Base-by-base conservation (phyloP, 768 basidiomycete species). In the Boletus fagicola region DNA sequence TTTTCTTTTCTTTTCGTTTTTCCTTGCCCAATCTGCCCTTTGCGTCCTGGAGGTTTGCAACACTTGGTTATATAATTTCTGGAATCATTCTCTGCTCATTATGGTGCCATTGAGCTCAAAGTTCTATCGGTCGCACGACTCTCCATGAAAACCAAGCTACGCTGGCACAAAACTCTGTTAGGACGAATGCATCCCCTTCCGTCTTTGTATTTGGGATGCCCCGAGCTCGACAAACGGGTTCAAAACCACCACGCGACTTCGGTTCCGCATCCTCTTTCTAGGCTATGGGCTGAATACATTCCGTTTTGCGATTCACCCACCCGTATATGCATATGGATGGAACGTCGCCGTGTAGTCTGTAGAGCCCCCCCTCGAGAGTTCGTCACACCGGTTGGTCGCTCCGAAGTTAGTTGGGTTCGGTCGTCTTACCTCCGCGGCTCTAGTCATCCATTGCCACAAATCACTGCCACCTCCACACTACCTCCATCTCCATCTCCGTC, bases 361-460 rank as follows among this genome's bases (percentile, higher is more conserved):
- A 31, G 40, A 10, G 8, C 33, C 26, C 6, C 44, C 47, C n/a
- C 9, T 30, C 30, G n/a, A 12, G 8, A 12, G 8, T 16, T 22
- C 8, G 7, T 56, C n/a, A 22, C 30, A 33, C 7, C n/a, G n/a
- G 20, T 22, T 40, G 5, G 11, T 26, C n/a, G 18, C 39, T 15
- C n/a, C 54, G 40, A 30, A 1, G 26, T 36, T 22, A 1, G 26
- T 36, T 22, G 24, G 20, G 45, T 51, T 36, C 15, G 24, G 53
- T 28, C 50, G 40, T n/a, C 31, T 45, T 62, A 61, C 53, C 49
- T 56, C 60, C 52, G 22, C 35, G 2, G 40, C 15, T 8, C 33
- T 18, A 3, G 24, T 8, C 45, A 31, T 6, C 49, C 44, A 39
- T 2, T 31, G 42, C 22, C 42, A 24, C 42, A 39, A 39, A 10